phyloP scores from a whole-genome alignment of 176 grass and related monocot species.

The Zoysia pacifica region DNA sequence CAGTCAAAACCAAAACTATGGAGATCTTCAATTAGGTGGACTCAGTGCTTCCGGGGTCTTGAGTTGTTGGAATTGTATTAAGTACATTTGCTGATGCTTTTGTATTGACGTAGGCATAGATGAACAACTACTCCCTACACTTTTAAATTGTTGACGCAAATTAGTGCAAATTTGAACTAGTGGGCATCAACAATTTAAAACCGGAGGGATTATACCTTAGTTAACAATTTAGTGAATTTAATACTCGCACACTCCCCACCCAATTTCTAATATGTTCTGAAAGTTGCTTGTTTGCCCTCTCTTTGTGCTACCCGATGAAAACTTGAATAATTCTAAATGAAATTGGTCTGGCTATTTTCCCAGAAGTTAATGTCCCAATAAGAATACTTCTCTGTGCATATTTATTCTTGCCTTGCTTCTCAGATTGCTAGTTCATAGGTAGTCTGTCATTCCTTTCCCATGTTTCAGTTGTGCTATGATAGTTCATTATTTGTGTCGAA shows the following conservation, averaged over 20 bases:
- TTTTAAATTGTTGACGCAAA: no score
- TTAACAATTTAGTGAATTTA: no score
- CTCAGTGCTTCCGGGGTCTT: not conserved
- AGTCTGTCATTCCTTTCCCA: no score
- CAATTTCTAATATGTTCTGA: not conserved
- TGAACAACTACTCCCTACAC: not conserved
- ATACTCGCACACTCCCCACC: no score
- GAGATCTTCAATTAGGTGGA: conserved; percentile 6
- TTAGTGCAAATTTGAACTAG: no score
- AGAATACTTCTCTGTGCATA: not conserved
- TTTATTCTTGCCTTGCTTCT: not conserved
- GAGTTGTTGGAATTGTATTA: not conserved
- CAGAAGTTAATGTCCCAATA: not conserved
- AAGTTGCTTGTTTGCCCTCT: not conserved
- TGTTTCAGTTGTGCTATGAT: not conserved
- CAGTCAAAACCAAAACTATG: not conserved
- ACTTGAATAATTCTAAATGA: not conserved
- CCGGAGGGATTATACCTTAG: no score
- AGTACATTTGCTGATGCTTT: not conserved
- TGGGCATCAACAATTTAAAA: no score
- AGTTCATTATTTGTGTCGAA: not conserved
- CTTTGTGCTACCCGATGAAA: not conserved
- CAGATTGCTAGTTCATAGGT: not conserved
- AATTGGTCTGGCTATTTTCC: not conserved
- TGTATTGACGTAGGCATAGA: not conserved